Base-by-base conservation (phyloP, 2,329 filamentous ascomycete species). In the Scytalidium sp. region DNA sequence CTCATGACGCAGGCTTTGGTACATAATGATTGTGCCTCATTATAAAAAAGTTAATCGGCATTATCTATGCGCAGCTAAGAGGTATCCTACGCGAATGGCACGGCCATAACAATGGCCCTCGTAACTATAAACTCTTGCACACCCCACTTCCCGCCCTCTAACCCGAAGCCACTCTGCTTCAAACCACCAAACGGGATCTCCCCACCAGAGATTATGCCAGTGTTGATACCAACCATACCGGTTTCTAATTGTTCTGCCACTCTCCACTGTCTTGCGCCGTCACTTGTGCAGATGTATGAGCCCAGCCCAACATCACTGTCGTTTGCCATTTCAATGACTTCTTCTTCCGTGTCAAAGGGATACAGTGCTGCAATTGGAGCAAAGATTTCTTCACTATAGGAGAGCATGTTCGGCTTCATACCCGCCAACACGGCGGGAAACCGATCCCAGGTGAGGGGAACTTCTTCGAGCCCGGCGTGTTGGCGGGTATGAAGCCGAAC, bases 161-260 rank as follows among this genome's bases (percentile, higher is more conserved):
- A n/a, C n/a, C n/a, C n/a, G n/a, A n/a, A n/a, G n/a, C n/a, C n/a
- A n/a, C n/a, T n/a, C n/a, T n/a, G n/a, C n/a, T n/a, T n/a, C n/a
- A n/a, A n/a, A 57, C 88, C 88, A 15, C 88, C 88, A 62, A 93
- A 93, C 0, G 80, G 80, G 47, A 78, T 67, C 45, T 72, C 74
- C 54, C 70, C 65, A 58, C 76, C 74, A 52, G 72, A 75, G 45
- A 77, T 75, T 49, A 76, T 6, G 10, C 87, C 87, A 1, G 85
- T 89, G 69, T 91, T 91, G 55, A 90, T 81, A 46, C 87, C 88
- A 1, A 93, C 81, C 88, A 93, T 93, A 50, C 88, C 88, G 1
- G 90, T 87, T 65, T 93, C 86, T 29, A 93, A 72, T 22, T 75
- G 74, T 70, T 87, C 83, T 0, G 81, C 79, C 0, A 87, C 78